These are phyloP conservation scores for Phytophthora pluvialis DNA, from an alignment of 352 stramenopile species.

Conservation along the genomic window DNA sequence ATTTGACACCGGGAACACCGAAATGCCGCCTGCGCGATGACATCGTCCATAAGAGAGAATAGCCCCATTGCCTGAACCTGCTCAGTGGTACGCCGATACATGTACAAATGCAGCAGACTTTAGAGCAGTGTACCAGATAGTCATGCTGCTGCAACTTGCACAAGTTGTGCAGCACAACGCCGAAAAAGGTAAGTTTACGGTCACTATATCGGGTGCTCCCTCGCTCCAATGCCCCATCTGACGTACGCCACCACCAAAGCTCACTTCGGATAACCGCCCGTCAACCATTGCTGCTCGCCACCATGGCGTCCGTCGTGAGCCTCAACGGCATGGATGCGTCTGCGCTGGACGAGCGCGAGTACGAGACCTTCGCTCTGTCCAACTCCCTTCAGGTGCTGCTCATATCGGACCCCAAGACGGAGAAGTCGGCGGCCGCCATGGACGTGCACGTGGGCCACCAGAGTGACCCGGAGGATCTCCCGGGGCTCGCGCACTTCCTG, in stretches of 20 bases:
- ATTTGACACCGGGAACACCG: neutral
- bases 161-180: neutral
- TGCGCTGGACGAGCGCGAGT: slow-evolving; percentile 66
- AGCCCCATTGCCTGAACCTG: neutral
- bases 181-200: neutral
- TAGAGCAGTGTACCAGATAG: too few relatives aligned
- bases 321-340: slow-evolving; percentile 68
- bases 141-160: neutral
- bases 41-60: too few relatives aligned
- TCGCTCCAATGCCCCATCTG: slow-evolving; percentile 1
- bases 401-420: slow-evolving; percentile 92
- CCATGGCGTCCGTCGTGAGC: slow-evolving; percentile 45
- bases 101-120: too few relatives aligned
- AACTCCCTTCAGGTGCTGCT: slow-evolving; percentile 80
- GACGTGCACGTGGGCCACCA: slow-evolving; percentile 95
- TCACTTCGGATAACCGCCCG: slow-evolving; percentile 11
- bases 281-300: neutral
- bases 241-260: neutral
- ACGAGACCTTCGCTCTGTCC: slow-evolving; percentile 54
- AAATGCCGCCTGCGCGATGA: neutral
- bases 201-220: slow-evolving; percentile 5
- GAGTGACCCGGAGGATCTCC: slow-evolving; percentile 87
- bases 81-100: too few relatives aligned
- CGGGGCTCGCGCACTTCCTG: slow-evolving; percentile 91
- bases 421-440: slow-evolving; percentile 94